Evolutionary conservation across 495 filamentous ascomycete genomes (phyloP).

Genomic region (Podospora didyma): DNA sequence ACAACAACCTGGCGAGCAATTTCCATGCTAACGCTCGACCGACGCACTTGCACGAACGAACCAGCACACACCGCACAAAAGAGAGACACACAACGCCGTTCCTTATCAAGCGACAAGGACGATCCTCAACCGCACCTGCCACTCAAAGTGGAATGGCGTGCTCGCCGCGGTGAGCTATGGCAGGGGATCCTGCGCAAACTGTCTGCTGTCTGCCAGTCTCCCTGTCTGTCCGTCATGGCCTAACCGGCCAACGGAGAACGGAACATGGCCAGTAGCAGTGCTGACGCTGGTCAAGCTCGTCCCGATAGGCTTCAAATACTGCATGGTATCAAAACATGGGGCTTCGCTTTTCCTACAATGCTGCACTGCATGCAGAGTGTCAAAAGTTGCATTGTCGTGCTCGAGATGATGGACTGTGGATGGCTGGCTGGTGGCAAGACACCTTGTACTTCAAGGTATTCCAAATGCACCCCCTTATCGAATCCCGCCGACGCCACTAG

Average conservation of each 20-base stretch:
- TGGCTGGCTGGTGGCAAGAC: too few relatives aligned
- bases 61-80: too few relatives aligned
- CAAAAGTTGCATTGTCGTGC: constrained; percentile 1
- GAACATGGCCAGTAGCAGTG: background rate
- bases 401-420: background rate
- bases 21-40: background rate
- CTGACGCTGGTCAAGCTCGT: background rate
- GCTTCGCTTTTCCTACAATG: constrained; percentile 3
- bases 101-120: constrained; percentile 2
- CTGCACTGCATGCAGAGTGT: constrained; percentile 12
- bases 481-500: background rate
- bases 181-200: background rate
- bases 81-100: constrained; percentile 1
- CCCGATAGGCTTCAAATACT: constrained; percentile 3
- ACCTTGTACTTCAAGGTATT: background rate
- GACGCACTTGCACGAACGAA: background rate
- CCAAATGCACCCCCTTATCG: background rate
- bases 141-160: background rate
- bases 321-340: constrained; percentile 8
- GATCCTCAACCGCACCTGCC: constrained; percentile 2
- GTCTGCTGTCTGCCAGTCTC: background rate
- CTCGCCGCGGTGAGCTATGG: background rate
- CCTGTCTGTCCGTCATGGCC: background rate
- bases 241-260: background rate
- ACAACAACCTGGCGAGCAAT: background rate